A percentile compares a stretch with the other conserved stretches of the same genome.
These are phyloP conservation scores for Rhizopogon salebrosus DNA, from an alignment of 768 basidiomycete genomes.

Conservation along the genomic window DNA sequence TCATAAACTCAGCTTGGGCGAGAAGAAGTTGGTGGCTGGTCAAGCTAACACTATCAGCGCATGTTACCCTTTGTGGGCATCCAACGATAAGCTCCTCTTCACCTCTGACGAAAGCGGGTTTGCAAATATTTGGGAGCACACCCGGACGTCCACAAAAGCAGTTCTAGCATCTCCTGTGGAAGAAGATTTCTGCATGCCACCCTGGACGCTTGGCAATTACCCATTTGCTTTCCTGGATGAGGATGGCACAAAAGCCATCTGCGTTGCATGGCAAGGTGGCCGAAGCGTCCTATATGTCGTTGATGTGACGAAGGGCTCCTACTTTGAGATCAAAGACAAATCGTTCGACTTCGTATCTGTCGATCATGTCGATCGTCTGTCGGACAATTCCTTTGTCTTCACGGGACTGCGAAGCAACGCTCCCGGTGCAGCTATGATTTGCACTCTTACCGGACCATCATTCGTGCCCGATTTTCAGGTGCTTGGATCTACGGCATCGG, in stretches of 20 bases:
- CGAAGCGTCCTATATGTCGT: conserved; percentile 30
- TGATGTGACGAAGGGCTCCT: conserved; percentile 19
- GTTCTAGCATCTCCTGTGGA: conserved; percentile 16
- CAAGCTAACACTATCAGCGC: conserved; percentile 25
- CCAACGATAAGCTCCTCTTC: conserved; percentile 53
- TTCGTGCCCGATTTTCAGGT: conserved; percentile 17
- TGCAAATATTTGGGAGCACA: conserved; percentile 61
- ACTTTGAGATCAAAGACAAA: conserved; percentile 16
- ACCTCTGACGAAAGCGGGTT: conserved; percentile 58
- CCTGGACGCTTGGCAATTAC: conserved; percentile 48
- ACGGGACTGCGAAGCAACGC: conserved; percentile 27
- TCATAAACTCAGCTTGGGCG: background rate
- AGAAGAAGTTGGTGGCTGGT: background rate
- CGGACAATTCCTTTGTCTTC: conserved; percentile 26
- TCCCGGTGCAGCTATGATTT: conserved; percentile 25
- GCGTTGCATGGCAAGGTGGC: conserved; percentile 28
- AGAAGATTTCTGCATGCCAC: conserved; percentile 54
- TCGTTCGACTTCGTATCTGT: conserved; percentile 29
- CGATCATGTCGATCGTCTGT: conserved; percentile 18
- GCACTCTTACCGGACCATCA: conserved; percentile 18
- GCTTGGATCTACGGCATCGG: conserved; percentile 21
- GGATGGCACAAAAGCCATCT: conserved; percentile 21
- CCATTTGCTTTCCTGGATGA: conserved; percentile 43
- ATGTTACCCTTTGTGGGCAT: conserved; percentile 56
- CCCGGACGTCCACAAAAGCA: conserved; percentile 12